Evolutionary conservation across 176 grass and related monocot genomes (phyloP), one percentile per base, ranked within the genome.

Genomic region (Carex littledalei): DNA sequence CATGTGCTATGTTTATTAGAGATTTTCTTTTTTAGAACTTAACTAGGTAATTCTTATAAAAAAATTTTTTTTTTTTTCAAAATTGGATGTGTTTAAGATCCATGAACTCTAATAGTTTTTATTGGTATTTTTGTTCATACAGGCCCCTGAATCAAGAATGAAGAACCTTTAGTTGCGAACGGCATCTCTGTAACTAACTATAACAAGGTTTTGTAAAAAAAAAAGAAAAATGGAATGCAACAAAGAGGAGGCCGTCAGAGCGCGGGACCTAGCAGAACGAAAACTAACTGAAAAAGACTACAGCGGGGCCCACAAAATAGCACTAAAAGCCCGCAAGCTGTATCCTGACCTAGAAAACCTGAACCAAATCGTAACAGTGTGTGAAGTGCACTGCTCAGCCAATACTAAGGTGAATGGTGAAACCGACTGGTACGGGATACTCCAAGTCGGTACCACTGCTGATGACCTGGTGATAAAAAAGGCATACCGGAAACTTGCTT

Each of bases 391-490:
- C 64, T 89, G 74, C 60, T 88, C 94, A 56, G 90, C 94, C 31
- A 76, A 41, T 72, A 56, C 20, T 9, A 94, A 91, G 79, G 73
- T 97, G 49, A 88, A 91, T 92, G 89, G 67, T 39, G 90, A 97
- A 84, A 88, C 77, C 63, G 91, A 97, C 67, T 97, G 94, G 94
- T 94, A 97, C 22, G 87, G 87, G n/a, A 75, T 97, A 89, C 92
- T 97, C 84, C 92, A 97, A 65, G 89, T 90, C 45, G 87, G 88
- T 69, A 80, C 72, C 50, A 86, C 52, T 34, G 89, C 89, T 12
- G 94, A 97, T 84, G 94, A 93, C 16, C 15, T 61, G 41, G 63
- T 85, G 29, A 94, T 97, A 79, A 97, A 93, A 85, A 97, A 88
- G 45, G 90, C 94, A 53, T 97, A 97, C 59, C 90, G 90, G 12